A percentile compares a stretch with the other conserved stretches of the same genome.
Conservation (phyloP, 1,284 basidiomycete genomes). For the Cutaneotrichosporon sp. region DNA sequence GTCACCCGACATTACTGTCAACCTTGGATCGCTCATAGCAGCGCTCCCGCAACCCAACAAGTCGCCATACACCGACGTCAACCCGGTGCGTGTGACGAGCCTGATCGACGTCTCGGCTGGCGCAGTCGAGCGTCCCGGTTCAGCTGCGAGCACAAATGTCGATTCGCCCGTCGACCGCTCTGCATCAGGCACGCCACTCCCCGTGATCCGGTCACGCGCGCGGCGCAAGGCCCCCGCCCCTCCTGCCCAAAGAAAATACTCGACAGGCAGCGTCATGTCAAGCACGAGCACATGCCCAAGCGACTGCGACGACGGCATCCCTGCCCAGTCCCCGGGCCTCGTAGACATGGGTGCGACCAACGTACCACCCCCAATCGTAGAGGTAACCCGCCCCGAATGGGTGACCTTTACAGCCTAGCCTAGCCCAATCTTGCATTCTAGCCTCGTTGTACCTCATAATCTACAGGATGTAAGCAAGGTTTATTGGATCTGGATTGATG, state of each 20-base stretch:
- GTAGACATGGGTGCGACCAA: constrained; percentile 35
- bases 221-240: constrained; percentile 40
- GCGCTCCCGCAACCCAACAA: constrained; percentile 14
- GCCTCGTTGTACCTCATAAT: constrained; percentile 4
- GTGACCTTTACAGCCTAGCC: constrained; percentile 35
- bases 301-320: constrained; percentile 15
- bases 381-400: constrained; percentile 34
- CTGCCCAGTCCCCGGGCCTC: constrained; percentile 21
- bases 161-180: constrained; percentile 19
- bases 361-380: constrained; percentile 44
- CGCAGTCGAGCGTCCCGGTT: constrained; percentile 25
- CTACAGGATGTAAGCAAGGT: neutral
- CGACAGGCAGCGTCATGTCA: constrained; percentile 12
- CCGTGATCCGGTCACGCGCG: neutral
- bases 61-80: constrained; percentile 17
- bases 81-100: constrained; percentile 42
- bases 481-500: neutral
- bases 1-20: constrained; percentile 20
- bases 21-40: constrained; percentile 14
- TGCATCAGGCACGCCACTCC: constrained; percentile 18
- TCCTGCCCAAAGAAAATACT: constrained; percentile 29
- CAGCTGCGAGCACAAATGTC: constrained; percentile 4
- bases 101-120: constrained; percentile 42
- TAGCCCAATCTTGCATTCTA: neutral
- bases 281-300: constrained; percentile 11